Base-by-base conservation (phyloP, 306 rosid genomes). In the Trifolium subterraneum region DNA sequence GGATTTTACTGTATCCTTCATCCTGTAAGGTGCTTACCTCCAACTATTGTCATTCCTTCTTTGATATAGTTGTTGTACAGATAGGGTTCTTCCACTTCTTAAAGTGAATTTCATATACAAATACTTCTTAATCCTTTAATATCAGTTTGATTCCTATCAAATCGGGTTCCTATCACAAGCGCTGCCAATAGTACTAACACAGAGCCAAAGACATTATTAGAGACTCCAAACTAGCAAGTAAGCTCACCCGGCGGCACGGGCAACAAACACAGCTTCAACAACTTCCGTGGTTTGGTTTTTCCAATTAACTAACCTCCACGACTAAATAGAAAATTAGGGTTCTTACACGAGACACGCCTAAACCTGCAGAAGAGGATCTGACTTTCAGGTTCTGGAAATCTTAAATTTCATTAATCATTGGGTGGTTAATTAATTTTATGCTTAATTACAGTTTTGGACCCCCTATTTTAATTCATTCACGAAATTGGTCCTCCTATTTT, bases 121-220 rank as follows among this genome's bases (percentile, higher is more conserved):
- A 16, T 50, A 50, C 56, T 50, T 54, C 14, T 54, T 20, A 54
- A 54, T 54, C 60, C 60, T 51, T 52, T 19, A 54, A 23, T 54
- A 54, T 54, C 60, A 20, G 13, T 19, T 20, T 54, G 60, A 10
- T 54, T 54, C 13, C 31, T 54, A 54, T 54, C 61, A 9, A 54
- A 54, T 20, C 3, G 61, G 61, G 3, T 54, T 54, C 61, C 31
- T 20, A 54, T 54, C 31, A 20, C 5, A 54, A 13, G 61, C 1
- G 61, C 29, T 54, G 31, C 61, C 27, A 18, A 18, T 52, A 18
- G 27, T 52, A 52, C 6, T 27, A 52, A 19, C 60, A 52, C 29
- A 1, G 7, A 52, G 29, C 60, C 27, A 11, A 52, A 52, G 59
- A 52, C 59, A 52, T 52, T n/a, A 52, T 52, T 8, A 19, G 11